Percentiles rank a stretch among this genome's conserved stretches.
phyloP scores from a whole-genome alignment of 176 grass and related monocot species.

The Phyllostachys edulis region DNA sequence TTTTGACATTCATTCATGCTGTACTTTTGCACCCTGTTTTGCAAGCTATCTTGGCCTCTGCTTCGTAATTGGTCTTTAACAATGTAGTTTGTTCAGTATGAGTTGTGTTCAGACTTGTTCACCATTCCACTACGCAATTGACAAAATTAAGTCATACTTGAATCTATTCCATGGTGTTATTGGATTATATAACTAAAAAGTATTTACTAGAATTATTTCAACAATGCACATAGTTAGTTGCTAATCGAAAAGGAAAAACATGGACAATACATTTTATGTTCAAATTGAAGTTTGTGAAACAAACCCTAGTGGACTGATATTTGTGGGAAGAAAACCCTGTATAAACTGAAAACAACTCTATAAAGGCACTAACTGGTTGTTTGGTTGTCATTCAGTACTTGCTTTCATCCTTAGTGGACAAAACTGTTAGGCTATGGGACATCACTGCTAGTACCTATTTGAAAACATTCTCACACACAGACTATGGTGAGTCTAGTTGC shows the following conservation, averaged over 20 bases:
- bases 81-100: not conserved
- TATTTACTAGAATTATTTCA: not conserved
- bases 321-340: not conserved
- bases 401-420: slow-evolving; percentile 99
- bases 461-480: slow-evolving; percentile 95
- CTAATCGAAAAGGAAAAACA: not conserved
- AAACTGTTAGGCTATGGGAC: slow-evolving; percentile 92
- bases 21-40: not conserved
- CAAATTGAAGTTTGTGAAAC: not conserved
- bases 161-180: not conserved
- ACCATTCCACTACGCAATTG: not conserved
- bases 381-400: slow-evolving; percentile 56
- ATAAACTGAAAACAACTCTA: not conserved
- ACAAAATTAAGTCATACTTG: not conserved
- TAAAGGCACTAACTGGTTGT: slow-evolving; percentile 2
- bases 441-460: slow-evolving; percentile 73
- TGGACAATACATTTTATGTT: not conserved
- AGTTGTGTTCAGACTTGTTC: not conserved
- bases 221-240: not conserved
- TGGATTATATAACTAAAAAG: not conserved
- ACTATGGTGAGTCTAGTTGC: slow-evolving; percentile 76
- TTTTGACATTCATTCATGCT: slow-evolving; percentile 14
- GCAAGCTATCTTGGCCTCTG: not conserved
- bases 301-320: not conserved
- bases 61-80: not conserved